Percentiles rank a stretch among this genome's conserved stretches.
phyloP scores from a whole-genome alignment of 1,284 basidiomycete genomes.

The Quambalaria eucalypti region DNA sequence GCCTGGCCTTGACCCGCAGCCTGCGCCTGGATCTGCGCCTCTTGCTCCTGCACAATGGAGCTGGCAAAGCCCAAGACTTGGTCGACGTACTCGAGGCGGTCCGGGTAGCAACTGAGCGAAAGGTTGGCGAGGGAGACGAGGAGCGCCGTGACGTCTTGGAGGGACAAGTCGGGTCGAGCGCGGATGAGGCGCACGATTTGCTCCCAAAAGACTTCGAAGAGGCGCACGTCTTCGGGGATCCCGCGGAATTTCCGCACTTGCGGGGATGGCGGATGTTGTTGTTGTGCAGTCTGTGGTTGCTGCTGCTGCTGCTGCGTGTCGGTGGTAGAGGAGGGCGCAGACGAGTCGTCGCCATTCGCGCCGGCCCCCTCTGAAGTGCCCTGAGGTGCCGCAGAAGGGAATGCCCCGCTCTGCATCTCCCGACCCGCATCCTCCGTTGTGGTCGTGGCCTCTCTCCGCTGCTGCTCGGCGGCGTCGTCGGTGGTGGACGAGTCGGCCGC shows the following conservation, averaged over 20 bases:
- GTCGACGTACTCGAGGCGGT: conserved; percentile 45
- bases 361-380: conserved; percentile 10
- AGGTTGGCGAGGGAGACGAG: conserved; percentile 41
- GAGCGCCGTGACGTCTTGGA: conserved; percentile 40
- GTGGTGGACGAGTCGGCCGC: not conserved
- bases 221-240: conserved; percentile 42
- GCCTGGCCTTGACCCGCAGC: not conserved
- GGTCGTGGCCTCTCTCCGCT: not conserved
- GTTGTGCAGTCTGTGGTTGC: not conserved
- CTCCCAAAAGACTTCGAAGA: conserved; percentile 47
- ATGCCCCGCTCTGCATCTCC: conserved; percentile 12
- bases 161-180: conserved; percentile 43
- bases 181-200: conserved; percentile 44
- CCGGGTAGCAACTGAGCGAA: conserved; percentile 44
- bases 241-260: conserved; percentile 35
- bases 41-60: conserved; percentile 31
- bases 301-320: not conserved
- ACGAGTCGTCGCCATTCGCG: not conserved
- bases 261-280: too few relatives aligned
- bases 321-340: not conserved
- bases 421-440: conserved; percentile 2
- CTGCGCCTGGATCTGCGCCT: conserved; percentile 9
- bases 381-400: conserved; percentile 10
- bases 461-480: too few relatives aligned
- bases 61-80: conserved; percentile 43